Evolutionary conservation across 2,329 filamentous ascomycete species (phyloP), one percentile per base, ranked within the genome.

Genomic region (Periglandula ipomoeae): DNA sequence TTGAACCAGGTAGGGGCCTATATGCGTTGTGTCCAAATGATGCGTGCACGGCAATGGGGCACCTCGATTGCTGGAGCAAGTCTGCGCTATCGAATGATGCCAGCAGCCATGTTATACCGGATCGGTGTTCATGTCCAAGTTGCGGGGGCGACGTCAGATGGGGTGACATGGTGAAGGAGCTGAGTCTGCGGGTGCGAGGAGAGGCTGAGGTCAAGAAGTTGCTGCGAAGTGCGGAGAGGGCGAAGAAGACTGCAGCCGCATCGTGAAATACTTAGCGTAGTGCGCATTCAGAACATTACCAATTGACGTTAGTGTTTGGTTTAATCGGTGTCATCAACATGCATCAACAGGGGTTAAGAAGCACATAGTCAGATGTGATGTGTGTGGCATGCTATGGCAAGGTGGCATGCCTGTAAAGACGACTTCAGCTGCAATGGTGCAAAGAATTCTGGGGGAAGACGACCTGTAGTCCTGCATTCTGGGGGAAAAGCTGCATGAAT

Each of bases 111-210:
- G 58, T 95, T 1, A 60, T 95, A 1, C 91, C 91, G 0, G 71
- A 78, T 1, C 61, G 72, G 30, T 89, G 89, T 2, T 65, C 58
- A 2, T 97, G 91, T 66, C 88, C 88, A 0, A 68, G 69, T 19
- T 97, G 91, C 60, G 66, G 73, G 1, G 70, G 71, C 0, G 65
- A 71, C 4, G 67, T 89, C 2, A 63, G 72, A 45, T 97, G 91
- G 91, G 72, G 74, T 0, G 78, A 85, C 43, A 79, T 96, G 68
- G 85, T 94, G 70, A 90, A 82, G 61, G 90, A 95, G 61, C 66
- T 95, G 56, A 93, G 78, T 45, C 67, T 95, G 44, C 76, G 91
- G 27, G 71, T 79, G 32, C 76, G 87, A 22, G 89, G 85, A 1
- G 66, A 75, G 48, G 84, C 85, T 50, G 84, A 89, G 55, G 69